Percentiles rank a stretch among this genome's conserved stretches.
These are phyloP conservation scores for Claviceps sorghi DNA, from an alignment of 2,329 filamentous ascomycete genomes.

Conservation along the genomic window DNA sequence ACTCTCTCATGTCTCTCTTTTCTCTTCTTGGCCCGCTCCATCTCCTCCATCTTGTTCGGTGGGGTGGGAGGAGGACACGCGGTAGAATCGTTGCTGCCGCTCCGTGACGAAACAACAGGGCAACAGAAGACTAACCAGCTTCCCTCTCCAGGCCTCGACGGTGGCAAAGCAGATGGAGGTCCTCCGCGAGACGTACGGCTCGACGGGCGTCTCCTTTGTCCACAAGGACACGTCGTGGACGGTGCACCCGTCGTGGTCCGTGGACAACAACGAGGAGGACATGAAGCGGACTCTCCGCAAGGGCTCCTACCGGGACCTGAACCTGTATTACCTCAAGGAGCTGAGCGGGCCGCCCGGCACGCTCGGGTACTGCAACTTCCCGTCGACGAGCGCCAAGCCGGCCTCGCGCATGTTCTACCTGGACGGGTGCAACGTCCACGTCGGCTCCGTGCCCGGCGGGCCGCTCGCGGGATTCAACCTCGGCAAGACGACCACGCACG, in stretches of 20 bases:
- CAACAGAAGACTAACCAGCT: neutral
- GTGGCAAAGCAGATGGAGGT: slow-evolving; percentile 23
- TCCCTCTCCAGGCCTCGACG: neutral
- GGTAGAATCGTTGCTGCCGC: too few species aligned
- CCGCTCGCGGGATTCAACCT: neutral
- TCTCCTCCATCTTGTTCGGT: too few species aligned
- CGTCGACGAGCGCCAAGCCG: neutral
- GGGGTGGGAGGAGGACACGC: too few species aligned
- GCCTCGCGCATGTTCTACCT: neutral
- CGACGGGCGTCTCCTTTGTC: slow-evolving; percentile 28
- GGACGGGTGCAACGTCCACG: neutral
- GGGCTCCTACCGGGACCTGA: slow-evolving; percentile 25
- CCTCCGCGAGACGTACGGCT: slow-evolving; percentile 28
- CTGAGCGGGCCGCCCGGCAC: neutral
- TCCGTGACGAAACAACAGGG: too few species aligned
- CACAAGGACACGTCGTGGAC: slow-evolving; percentile 27
- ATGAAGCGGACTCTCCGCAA: slow-evolving; percentile 30
- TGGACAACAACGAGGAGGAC: slow-evolving; percentile 17
- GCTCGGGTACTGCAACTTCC: slow-evolving; percentile 1
- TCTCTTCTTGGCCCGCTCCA: too few species aligned
- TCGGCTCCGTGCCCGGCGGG: neutral
- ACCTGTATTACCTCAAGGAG: slow-evolving; percentile 28
- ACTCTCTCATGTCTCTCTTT: too few species aligned
- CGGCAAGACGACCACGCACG: neutral
- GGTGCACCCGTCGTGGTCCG: slow-evolving; percentile 30